Base-by-base conservation (phyloP, 1,284 basidiomycete genomes). In the Apiotrichum gamsii region DNA sequence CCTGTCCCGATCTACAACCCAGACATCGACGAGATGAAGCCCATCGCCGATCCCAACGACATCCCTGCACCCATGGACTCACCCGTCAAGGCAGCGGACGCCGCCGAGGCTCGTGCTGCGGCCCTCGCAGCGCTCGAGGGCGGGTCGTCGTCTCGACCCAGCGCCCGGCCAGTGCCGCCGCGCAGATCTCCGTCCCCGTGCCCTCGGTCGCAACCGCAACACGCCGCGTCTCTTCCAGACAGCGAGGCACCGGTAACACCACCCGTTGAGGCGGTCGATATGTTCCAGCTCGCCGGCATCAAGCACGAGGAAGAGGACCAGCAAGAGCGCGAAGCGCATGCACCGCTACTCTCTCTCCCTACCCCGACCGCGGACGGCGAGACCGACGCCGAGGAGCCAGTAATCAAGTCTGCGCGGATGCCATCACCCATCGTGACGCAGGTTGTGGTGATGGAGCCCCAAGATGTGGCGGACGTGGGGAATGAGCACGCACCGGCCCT, bases 101-200 rank as follows among this genome's bases (percentile, higher is more conserved):
- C 48, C 0, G 42, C 42, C 9, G 42, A 47, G 15, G 45, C 50
- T 10, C 37, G 50, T 3, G 42, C 45, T 8, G 45, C 43, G 15
- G 50, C 50, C 6, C 43, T 52, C n/a, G 37, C 34, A 2, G 36
- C 41, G 4, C 41, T 51, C 18, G 33, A 47, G 15, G 49, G 49
- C 18, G n/a, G n/a, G n/a, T n/a, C n/a, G n/a, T 31, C 30, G 10
- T 24, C 35, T 4, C 35, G 32, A 14, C 21, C n/a, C 10, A 32
- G 45, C 24, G 39, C 39, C 25, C 25, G 11, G 11, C 45, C 45
- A 5, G 43, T 45, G 8, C 43, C 43, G 5, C 43, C 43, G n/a
- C 43, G 2, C 10, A 35, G 43, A 8, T 31, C 43, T 29, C 37
- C 30, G 3, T 45, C 43, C 15, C 35, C 19, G 3, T 29, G 43